phyloP scores from a whole-genome alignment of 2,329 filamentous ascomycete species.

The Mycosphaerella arachidis region DNA sequence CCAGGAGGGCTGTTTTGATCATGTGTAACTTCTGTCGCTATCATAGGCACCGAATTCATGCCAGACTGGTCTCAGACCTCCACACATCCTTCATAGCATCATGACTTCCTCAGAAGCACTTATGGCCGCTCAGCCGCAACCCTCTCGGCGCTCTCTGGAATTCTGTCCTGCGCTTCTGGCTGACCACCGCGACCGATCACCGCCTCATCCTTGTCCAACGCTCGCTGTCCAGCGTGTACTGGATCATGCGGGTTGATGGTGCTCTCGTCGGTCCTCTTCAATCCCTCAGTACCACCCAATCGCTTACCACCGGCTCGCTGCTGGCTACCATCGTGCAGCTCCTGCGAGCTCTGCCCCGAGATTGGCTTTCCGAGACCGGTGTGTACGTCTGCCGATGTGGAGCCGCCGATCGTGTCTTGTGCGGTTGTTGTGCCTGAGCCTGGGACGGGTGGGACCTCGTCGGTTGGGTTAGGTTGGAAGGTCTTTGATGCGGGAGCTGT shows the following conservation, averaged over 20 bases:
- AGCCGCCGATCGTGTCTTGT: conserved; percentile 45
- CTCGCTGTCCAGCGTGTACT: conserved; percentile 35
- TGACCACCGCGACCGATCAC: conserved; percentile 32
- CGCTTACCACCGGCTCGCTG: conserved; percentile 40
- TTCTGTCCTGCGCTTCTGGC: conserved; percentile 33
- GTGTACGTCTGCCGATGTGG: conserved; percentile 52
- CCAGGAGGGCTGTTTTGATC: no score
- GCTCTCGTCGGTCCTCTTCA: conserved; percentile 32
- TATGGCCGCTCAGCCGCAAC: conserved; percentile 25
- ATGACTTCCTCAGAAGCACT: background rate
- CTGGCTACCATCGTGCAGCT: conserved; percentile 46
- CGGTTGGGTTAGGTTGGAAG: conserved; percentile 42
- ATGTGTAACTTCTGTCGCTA: background rate
- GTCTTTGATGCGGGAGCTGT: conserved; percentile 53
- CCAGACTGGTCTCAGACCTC: background rate
- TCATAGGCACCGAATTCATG: background rate
- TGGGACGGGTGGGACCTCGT: conserved; percentile 34
- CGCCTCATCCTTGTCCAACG: conserved; percentile 35
- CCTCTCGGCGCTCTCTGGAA: conserved; percentile 29
- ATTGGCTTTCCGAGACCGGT: conserved; percentile 51
- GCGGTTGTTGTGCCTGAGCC: conserved; percentile 43
- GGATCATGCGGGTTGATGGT: conserved; percentile 32
- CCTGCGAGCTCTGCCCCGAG: conserved; percentile 45
- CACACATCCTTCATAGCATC: background rate
- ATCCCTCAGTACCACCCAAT: conserved; percentile 42